phyloP scores from a whole-genome alignment of 768 basidiomycete species.

The Rhizopogon roseolus region DNA sequence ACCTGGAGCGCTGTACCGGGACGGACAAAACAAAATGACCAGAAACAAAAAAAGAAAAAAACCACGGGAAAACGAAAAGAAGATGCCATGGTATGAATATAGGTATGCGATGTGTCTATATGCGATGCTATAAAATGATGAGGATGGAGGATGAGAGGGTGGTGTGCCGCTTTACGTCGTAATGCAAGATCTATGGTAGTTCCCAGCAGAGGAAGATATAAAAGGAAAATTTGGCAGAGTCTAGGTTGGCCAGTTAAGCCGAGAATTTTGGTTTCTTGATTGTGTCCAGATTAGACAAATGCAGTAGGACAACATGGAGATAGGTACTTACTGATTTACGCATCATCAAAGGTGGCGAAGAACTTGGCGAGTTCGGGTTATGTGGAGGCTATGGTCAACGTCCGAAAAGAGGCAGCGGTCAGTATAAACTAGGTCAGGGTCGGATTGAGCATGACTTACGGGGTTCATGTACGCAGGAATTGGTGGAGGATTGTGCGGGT shows the following conservation, averaged over 20 bases:
- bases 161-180: conserved; percentile 12
- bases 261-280: conserved; percentile 32
- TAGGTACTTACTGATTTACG: conserved; percentile 40
- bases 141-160: conserved; percentile 3
- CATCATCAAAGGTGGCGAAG: conserved; percentile 52
- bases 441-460: conserved; percentile 23
- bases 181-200: conserved; percentile 19
- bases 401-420: conserved; percentile 4
- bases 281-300: background rate
- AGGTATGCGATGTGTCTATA: conserved; percentile 30
- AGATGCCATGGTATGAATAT: conserved; percentile 31
- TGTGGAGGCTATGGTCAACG: conserved; percentile 27
- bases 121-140: conserved; percentile 22
- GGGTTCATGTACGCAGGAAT: conserved; percentile 30
- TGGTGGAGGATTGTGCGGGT: conserved; percentile 29
- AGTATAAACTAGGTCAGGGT: background rate
- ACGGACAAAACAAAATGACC: conserved; percentile 1
- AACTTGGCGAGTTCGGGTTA: conserved; percentile 30
- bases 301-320: background rate
- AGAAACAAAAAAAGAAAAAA: conserved; percentile 8
- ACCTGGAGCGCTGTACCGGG: conserved; percentile 14
- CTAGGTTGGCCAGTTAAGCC: conserved; percentile 16
- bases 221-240: conserved; percentile 1
- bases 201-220: conserved; percentile 10
- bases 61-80: conserved; percentile 9